These are phyloP conservation scores for Komagataella populi DNA, from an alignment of 805 yeast species.

Conservation along the genomic window DNA sequence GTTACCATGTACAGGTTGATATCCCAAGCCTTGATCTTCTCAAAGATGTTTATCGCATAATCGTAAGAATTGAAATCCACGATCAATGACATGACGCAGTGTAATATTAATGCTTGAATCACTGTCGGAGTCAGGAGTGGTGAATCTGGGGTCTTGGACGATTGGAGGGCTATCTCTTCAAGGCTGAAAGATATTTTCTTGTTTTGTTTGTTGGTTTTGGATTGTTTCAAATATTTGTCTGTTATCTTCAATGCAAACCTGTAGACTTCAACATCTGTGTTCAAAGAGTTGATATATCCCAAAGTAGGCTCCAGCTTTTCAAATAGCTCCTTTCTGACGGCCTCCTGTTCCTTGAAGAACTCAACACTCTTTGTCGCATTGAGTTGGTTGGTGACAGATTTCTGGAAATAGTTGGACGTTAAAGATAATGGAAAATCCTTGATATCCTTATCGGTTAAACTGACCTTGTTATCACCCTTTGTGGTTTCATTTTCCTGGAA, in stretches of 20 bases:
- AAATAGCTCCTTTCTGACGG: no score
- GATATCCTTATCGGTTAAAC: conserved; percentile 1
- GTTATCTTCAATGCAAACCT: neutral
- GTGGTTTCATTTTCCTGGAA: neutral
- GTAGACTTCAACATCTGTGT: neutral
- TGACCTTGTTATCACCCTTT: neutral
- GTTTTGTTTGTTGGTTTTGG: neutral
- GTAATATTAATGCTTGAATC: conserved; percentile 1
- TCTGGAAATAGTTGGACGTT: neutral
- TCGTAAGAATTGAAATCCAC: conserved; percentile 7
- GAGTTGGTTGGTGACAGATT: neutral
- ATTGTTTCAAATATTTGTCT: neutral
- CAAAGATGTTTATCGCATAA: conserved; percentile 4
- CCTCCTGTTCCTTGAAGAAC: neutral
- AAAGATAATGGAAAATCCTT: conserved; percentile 1
- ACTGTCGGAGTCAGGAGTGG: neutral
- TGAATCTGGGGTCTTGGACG: neutral
- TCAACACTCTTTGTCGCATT: neutral
- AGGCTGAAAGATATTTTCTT: neutral
- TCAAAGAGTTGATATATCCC: neutral
- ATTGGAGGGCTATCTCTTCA: neutral
- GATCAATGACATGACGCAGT: conserved; percentile 14
- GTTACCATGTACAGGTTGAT: conserved; percentile 18
- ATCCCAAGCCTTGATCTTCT: conserved; percentile 12
- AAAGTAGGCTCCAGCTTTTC: neutral